Conservation (phyloP, 768 basidiomycete genomes). For the Lactarius akahatsu region DNA sequence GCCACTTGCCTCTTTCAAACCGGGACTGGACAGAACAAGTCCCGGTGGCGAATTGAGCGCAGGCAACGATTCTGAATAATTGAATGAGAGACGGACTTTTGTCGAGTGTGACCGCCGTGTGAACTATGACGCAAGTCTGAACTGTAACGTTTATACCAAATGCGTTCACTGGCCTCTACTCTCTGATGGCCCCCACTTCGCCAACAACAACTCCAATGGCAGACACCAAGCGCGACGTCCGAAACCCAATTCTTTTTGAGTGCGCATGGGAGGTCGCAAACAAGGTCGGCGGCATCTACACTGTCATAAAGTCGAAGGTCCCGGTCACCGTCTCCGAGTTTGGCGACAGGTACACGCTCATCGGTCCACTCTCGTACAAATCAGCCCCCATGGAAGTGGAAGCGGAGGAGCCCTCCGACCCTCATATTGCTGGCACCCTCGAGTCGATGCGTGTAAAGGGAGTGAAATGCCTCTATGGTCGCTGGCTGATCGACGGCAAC, state of each 20-base stretch:
- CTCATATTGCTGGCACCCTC: conserved; percentile 70
- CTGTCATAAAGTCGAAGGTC: conserved; percentile 99
- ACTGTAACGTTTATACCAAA: conserved; percentile 9
- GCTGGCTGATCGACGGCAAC: conserved; percentile 97
- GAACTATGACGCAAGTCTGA: conserved; percentile 24
- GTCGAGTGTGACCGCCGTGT: conserved; percentile 17
- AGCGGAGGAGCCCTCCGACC: conserved; percentile 82
- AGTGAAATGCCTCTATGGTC: conserved; percentile 91
- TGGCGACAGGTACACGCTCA: conserved; percentile 91
- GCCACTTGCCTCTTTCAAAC: too few species aligned
- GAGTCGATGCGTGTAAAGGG: conserved; percentile 85
- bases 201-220: conserved; percentile 31
- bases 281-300: conserved; percentile 99
- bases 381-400: conserved; percentile 99
- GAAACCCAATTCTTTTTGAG: conserved; percentile 83
- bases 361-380: conserved; percentile 98
- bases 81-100: neutral
- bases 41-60: neutral
- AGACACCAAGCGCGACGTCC: conserved; percentile 63
- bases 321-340: conserved; percentile 97
- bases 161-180: conserved; percentile 2
- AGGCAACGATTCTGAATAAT: neutral
- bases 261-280: conserved; percentile 98
- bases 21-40: neutral
- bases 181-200: conserved; percentile 17